phyloP scores from a whole-genome alignment of 164 flowering plant genomes.

The Umbilicus rupestris region DNA sequence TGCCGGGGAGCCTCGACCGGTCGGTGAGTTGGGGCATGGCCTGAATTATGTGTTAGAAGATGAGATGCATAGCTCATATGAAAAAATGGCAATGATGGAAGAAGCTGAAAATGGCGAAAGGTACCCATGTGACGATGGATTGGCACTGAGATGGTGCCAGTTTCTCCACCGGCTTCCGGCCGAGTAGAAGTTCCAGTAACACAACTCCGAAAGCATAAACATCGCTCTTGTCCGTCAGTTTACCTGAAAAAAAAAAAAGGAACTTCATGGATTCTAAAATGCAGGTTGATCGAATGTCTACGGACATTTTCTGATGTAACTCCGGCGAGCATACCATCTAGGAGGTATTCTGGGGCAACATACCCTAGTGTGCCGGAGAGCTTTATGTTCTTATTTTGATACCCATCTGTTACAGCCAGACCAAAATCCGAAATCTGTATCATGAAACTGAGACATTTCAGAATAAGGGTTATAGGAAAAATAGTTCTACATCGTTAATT shows the following conservation, averaged over 20 bases:
- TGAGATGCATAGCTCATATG: no score
- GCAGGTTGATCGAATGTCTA: no score
- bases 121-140: conserved; percentile 88
- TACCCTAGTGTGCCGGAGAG: conserved; percentile 76
- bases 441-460: no score
- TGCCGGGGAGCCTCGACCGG: conserved; percentile 82
- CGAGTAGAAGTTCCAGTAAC: conserved; percentile 75
- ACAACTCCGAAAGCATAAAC: conserved; percentile 94
- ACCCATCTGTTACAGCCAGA: conserved; percentile 55
- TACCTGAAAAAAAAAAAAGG: conserved; percentile 58
- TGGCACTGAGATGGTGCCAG: conserved; percentile 54
- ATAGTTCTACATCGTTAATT: no score
- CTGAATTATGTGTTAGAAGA: no score
- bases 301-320: no score
- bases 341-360: conserved; percentile 84
- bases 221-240: conserved; percentile 87
- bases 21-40: conserved; percentile 96
- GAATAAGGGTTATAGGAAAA: no score
- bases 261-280: no score
- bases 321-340: conserved; percentile 58
- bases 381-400: conserved; percentile 51
- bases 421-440: conserved; percentile 91
- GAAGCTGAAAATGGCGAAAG: no score
- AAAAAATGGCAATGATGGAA: neutral
- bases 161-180: conserved; percentile 72